phyloP scores from a whole-genome alignment of 805 yeast species.

The Helenozyma baotianmanensis region DNA sequence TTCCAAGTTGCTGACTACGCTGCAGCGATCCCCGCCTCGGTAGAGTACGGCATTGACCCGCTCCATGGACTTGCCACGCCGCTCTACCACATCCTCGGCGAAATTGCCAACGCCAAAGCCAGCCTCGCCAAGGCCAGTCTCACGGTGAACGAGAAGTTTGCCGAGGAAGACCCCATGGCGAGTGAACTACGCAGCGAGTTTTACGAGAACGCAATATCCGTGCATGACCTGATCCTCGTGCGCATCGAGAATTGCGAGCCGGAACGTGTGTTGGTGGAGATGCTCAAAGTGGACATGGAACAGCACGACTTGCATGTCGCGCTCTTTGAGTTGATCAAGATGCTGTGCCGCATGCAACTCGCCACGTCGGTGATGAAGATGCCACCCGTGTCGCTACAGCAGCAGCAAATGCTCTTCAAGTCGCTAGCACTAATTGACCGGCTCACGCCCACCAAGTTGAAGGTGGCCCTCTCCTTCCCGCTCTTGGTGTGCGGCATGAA shows the following conservation, averaged over 20 bases:
- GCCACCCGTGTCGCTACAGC: constrained; percentile 9
- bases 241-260: constrained; percentile 9
- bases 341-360: constrained; percentile 13
- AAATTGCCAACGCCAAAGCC: constrained; percentile 11
- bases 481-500: constrained; percentile 29
- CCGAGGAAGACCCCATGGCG: not conserved
- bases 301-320: constrained; percentile 10
- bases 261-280: no score
- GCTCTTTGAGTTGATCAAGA: constrained; percentile 13
- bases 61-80: constrained; percentile 15
- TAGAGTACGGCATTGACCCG: constrained; percentile 16
- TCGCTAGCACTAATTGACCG: constrained; percentile 9
- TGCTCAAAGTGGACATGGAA: constrained; percentile 8
- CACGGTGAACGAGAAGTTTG: not conserved
- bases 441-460: constrained; percentile 9
- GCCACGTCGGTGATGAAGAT: constrained; percentile 7
- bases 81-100: constrained; percentile 12
- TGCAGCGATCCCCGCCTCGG: constrained; percentile 9
- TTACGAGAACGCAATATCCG: constrained; percentile 6
- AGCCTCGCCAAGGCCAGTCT: constrained; percentile 7
- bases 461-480: constrained; percentile 15
- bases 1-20: constrained; percentile 13
- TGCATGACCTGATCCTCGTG: constrained; percentile 1
- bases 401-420: constrained; percentile 10
- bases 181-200: constrained; percentile 4